Conservation (phyloP, 306 rosid genomes). For the Fragaria vesca region DNA sequence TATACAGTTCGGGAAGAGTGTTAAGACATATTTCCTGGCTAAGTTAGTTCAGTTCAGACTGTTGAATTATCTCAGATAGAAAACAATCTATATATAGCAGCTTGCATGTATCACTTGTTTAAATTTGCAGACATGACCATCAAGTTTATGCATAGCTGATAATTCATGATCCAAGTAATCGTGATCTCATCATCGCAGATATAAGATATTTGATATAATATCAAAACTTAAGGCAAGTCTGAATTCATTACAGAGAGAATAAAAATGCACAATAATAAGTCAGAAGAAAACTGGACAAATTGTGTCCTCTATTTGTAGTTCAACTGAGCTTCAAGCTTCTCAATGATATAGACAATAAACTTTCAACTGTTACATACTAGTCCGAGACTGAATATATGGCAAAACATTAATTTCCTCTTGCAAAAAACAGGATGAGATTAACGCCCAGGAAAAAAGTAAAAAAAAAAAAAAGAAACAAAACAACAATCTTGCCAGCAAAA, state of each 20-base stretch:
- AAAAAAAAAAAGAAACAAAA: conserved; percentile 10
- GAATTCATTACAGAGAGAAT: neutral
- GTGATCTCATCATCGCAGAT: neutral
- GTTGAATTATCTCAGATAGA: neutral
- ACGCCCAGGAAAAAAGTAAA: neutral
- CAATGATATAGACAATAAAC: conserved; percentile 13
- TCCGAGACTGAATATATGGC: neutral
- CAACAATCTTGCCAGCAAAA: conserved; percentile 32
- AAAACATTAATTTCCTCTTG: conserved; percentile 19
- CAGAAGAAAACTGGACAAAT: neutral
- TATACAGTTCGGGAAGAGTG: neutral
- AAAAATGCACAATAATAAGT: neutral
- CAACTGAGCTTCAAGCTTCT: neutral
- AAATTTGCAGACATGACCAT: neutral
- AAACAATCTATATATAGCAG: neutral
- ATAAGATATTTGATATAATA: neutral
- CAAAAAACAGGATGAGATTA: conserved; percentile 24
- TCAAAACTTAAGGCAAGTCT: neutral
- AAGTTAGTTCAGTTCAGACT: neutral
- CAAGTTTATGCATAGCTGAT: neutral
- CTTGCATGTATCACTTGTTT: no score
- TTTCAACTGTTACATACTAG: conserved; percentile 13
- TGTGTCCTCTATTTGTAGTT: neutral
- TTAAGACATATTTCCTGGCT: neutral
- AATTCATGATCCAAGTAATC: neutral